Evolutionary conservation across 192 early-diverging fungal species (phyloP).

Genomic region (Umbelopsis sp.): DNA sequence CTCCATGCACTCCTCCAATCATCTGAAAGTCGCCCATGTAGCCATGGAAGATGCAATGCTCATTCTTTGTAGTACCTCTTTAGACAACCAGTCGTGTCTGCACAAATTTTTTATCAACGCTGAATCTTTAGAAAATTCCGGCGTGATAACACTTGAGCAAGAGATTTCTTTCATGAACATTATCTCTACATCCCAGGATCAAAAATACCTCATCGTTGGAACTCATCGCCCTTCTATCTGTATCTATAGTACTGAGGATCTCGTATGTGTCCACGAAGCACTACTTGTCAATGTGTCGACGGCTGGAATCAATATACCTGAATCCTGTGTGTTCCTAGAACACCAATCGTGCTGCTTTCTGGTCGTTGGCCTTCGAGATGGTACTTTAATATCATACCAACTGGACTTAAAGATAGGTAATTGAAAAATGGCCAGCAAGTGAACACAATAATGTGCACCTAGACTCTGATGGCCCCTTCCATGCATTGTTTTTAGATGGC

Average conservation of each 20-base stretch:
- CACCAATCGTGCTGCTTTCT: background rate
- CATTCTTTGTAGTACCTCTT: background rate
- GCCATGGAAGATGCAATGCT: background rate
- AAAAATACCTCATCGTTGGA: background rate
- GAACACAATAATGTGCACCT: background rate
- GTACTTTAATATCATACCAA: slow-evolving; percentile 1
- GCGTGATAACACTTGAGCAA: background rate
- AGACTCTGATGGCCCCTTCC: background rate
- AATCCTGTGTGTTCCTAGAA: background rate
- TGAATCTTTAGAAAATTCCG: background rate
- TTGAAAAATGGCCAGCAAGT: background rate
- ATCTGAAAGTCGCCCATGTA: background rate
- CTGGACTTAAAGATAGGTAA: background rate
- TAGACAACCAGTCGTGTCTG: background rate
- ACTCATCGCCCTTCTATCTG: background rate
- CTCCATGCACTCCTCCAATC: background rate
- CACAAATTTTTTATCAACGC: background rate
- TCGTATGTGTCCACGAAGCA: background rate
- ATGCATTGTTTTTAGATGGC: background rate
- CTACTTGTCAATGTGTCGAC: background rate
- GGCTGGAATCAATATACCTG: background rate
- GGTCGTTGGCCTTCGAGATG: background rate
- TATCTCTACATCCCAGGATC: background rate
- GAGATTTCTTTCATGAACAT: background rate
- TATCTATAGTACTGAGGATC: background rate